These are phyloP conservation scores for Arthroderma sp. DNA, from an alignment of 2,329 filamentous ascomycete genomes.

Conservation along the genomic window DNA sequence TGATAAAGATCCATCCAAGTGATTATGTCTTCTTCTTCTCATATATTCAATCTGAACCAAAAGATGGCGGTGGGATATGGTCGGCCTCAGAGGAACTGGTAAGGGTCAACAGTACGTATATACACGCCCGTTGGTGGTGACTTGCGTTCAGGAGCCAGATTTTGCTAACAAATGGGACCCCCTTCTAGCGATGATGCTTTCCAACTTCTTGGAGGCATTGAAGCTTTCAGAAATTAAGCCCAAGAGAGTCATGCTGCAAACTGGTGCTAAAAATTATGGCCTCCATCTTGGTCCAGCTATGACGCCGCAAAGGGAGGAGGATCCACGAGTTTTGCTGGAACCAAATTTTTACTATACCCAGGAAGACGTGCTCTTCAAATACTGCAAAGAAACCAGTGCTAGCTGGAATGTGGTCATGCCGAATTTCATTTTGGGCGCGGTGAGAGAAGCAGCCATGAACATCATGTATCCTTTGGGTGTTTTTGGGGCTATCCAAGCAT, in stretches of 20 bases:
- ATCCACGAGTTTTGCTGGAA: slow-evolving; percentile 17
- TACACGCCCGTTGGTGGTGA: background rate
- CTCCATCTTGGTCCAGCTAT: slow-evolving; percentile 17
- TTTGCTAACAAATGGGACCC: background rate
- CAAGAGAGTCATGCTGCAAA: slow-evolving; percentile 38
- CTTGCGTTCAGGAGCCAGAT: background rate
- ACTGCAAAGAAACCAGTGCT: slow-evolving; percentile 15
- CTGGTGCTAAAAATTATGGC: slow-evolving; percentile 20
- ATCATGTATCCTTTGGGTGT: slow-evolving; percentile 17
- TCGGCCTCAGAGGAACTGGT: slow-evolving; percentile 41
- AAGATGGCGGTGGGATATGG: slow-evolving; percentile 36
- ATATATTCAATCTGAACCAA: slow-evolving; percentile 42
- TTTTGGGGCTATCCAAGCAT: slow-evolving; percentile 17
- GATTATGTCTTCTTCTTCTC: slow-evolving; percentile 45
- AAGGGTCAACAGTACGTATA: slow-evolving; percentile 31
- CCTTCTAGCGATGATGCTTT: slow-evolving; percentile 25
- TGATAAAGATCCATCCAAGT: slow-evolving; percentile 8
- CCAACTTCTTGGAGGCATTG: slow-evolving; percentile 39
- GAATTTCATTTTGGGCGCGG: slow-evolving; percentile 19
- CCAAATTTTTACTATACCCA: slow-evolving; percentile 23
- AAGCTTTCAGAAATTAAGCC: slow-evolving; percentile 33
- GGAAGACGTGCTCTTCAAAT: slow-evolving; percentile 19
- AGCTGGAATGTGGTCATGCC: slow-evolving; percentile 20
- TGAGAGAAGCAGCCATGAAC: slow-evolving; percentile 20
- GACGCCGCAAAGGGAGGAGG: slow-evolving; percentile 19